Conservation (phyloP, 768 basidiomycete genomes). For the Tricholoma bakamatsutake region DNA sequence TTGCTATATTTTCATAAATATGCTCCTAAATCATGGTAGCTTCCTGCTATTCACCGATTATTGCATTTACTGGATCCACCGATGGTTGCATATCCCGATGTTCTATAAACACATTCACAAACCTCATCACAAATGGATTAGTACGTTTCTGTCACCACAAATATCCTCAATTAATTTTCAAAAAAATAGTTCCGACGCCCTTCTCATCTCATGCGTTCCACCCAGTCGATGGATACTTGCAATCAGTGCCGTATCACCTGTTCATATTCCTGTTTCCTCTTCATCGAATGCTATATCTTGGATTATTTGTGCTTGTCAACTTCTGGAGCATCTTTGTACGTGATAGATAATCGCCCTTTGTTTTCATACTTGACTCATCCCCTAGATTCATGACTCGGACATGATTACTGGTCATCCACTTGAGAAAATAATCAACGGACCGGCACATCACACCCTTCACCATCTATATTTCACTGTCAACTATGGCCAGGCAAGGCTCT, state of each 20-base stretch:
- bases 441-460: constrained; percentile 95
- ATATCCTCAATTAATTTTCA: constrained; percentile 4
- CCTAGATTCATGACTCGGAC: constrained; percentile 95
- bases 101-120: constrained; percentile 93
- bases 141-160: constrained; percentile 42
- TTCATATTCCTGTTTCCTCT: constrained; percentile 89
- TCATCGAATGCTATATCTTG: constrained; percentile 79
- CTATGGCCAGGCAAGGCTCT: constrained; percentile 70
- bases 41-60: constrained; percentile 90
- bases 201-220: constrained; percentile 99
- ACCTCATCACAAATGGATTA: constrained; percentile 98
- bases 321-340: constrained; percentile 88
- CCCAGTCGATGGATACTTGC: constrained; percentile 88
- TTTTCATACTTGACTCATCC: background rate
- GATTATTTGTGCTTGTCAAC: constrained; percentile 87
- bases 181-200: constrained; percentile 79
- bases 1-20: background rate
- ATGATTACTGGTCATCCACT: constrained; percentile 92
- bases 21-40: constrained; percentile 24
- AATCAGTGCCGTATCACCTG: constrained; percentile 93
- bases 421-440: constrained; percentile 93
- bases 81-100: constrained; percentile 76
- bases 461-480: constrained; percentile 97
- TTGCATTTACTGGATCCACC: constrained; percentile 95
- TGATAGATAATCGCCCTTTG: constrained; percentile 9